These are phyloP conservation scores for Globisporangium parvum DNA, from an alignment of 352 stramenopile species.

Conservation along the genomic window DNA sequence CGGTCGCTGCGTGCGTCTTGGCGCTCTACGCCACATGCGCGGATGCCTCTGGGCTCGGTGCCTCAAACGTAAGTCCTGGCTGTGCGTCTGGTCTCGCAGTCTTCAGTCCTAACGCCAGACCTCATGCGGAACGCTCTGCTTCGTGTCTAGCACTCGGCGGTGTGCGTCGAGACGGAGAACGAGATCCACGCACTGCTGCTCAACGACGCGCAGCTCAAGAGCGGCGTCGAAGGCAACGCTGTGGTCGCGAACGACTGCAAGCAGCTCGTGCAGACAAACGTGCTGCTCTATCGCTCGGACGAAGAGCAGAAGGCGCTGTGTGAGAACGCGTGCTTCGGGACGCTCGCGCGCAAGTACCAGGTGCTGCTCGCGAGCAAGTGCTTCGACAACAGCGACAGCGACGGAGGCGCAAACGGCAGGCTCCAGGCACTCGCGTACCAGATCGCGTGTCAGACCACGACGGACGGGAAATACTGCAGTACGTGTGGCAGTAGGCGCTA, in stretches of 20 bases:
- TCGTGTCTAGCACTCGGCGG: constrained; percentile 26
- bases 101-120: not conserved
- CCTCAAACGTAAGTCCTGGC: constrained; percentile 19
- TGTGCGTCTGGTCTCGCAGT: not conserved
- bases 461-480: constrained; percentile 68
- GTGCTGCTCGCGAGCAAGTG: constrained; percentile 59
- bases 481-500: constrained; percentile 10
- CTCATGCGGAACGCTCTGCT: too few relatives aligned
- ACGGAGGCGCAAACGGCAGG: constrained; percentile 40
- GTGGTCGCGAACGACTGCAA: constrained; percentile 58
- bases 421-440: constrained; percentile 64
- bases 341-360: constrained; percentile 57
- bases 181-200: constrained; percentile 46
- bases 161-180: constrained; percentile 39
- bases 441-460: constrained; percentile 55
- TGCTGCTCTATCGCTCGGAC: constrained; percentile 46
- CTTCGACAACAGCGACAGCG: constrained; percentile 30
- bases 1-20: too few relatives aligned
- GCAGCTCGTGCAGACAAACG: constrained; percentile 41
- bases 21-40: not conserved
- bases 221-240: constrained; percentile 55
- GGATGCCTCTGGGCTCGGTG: constrained; percentile 19
- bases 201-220: constrained; percentile 46
- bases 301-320: constrained; percentile 55
- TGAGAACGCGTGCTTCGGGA: constrained; percentile 53